phyloP scores from a whole-genome alignment of 768 basidiomycete species.

The Suillus sp. region DNA sequence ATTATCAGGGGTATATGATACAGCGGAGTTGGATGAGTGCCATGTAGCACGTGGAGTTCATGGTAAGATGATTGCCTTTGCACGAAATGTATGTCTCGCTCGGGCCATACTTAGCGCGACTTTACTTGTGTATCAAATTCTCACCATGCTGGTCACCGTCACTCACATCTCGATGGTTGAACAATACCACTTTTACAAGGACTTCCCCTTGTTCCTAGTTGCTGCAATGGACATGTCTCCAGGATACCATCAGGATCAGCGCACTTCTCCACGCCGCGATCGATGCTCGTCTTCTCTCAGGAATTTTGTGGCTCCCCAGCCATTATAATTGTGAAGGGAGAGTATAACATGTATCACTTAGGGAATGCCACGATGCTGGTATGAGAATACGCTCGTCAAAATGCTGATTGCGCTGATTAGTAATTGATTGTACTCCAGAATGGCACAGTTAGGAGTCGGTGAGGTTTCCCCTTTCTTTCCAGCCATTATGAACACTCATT shows the following conservation, averaged over 20 bases:
- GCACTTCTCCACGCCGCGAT: constrained; percentile 50
- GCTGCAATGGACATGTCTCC: constrained; percentile 49
- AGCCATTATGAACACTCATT: neutral
- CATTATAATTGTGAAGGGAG: neutral
- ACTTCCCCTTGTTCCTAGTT: constrained; percentile 56
- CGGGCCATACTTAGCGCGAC: neutral
- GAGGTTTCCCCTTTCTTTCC: constrained; percentile 8
- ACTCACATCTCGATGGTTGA: constrained; percentile 75
- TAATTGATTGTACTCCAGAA: neutral
- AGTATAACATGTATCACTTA: neutral
- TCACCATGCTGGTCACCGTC: neutral
- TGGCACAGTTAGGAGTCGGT: neutral
- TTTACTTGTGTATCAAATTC: neutral
- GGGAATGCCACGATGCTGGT: neutral
- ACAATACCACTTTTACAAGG: constrained; percentile 67
- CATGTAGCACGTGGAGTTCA: constrained; percentile 39
- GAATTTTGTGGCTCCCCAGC: constrained; percentile 23
- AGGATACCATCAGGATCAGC: constrained; percentile 59
- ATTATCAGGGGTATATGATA: constrained; percentile 19
- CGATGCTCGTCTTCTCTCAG: constrained; percentile 45
- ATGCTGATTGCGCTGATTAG: neutral
- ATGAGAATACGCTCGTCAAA: neutral
- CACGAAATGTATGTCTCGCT: neutral
- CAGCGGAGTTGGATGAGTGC: constrained; percentile 49
- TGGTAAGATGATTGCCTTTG: constrained; percentile 39